Base-by-base conservation (phyloP, 2,329 filamentous ascomycete genomes). In the Fusarium stilboides region DNA sequence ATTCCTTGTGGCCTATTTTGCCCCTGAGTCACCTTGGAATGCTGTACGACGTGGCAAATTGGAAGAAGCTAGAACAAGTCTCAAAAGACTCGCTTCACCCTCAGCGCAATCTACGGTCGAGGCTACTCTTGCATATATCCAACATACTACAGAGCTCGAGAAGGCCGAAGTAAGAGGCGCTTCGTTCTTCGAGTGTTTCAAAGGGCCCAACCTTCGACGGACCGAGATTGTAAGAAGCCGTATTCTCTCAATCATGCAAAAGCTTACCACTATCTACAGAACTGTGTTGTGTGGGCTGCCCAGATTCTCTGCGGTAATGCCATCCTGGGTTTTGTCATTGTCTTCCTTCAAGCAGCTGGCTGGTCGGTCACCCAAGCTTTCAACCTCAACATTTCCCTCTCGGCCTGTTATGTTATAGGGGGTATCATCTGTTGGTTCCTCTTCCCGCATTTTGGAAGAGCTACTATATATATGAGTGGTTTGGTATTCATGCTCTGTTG, bases 381-480 rank as follows among this genome's bases (percentile, higher is more conserved):
- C 55, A 75, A 81, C 49, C 72, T 83, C 50, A 79, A 79, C 55
- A 80, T 82, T 37, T 79, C 76, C 7, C 75, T 78, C 20, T 82
- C 79, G 5, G 79, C 77, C 8, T 81, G 80, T 69, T 81, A 80
- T 65, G 80, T 80, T 24, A 73, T 80, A 14, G 80, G 78, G 2
- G 79, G 79, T 1, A 70, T 82, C 8, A 77, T 80, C 24, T 82
- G 77, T 57, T 83, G 80, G 80, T 62, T 79, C 13, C 70, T 83
- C 3, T 80, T 82, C 63, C 78, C 78, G 3, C 76, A 80, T 26
- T 43, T 82, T 19, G 82, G 81, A 2, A 71, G 81, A 7, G 76
- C 77, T 3, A 82, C 80, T 0, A 77, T 83, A 13, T 83, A 83
- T 34, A 80, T 82, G 74, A 65, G 62, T 6, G 81, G 82, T 0